Conservation (phyloP, 2,329 filamentous ascomycete species). For the Penicillium olsonii region DNA sequence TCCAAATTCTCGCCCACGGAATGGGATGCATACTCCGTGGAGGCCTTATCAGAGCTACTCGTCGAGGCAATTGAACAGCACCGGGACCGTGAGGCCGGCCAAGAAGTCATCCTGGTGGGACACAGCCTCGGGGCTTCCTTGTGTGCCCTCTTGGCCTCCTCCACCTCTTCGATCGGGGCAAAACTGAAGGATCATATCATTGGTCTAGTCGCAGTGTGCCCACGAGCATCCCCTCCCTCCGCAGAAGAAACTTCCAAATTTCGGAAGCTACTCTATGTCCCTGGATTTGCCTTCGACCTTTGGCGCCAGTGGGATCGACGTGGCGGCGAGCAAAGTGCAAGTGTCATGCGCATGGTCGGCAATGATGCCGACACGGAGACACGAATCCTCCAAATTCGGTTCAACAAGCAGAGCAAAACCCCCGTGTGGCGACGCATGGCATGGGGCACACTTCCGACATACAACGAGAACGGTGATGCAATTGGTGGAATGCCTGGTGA, state of each 20-base stretch:
- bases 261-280: slow-evolving; percentile 66
- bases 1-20: slow-evolving; percentile 70
- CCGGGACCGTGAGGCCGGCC: slow-evolving; percentile 63
- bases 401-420: slow-evolving; percentile 79
- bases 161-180: slow-evolving; percentile 54
- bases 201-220: slow-evolving; percentile 80
- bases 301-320: slow-evolving; percentile 76
- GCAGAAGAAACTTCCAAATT: slow-evolving; percentile 54
- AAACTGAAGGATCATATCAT: slow-evolving; percentile 65
- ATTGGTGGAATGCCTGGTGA: slow-evolving; percentile 68
- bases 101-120: slow-evolving; percentile 77
- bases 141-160: slow-evolving; percentile 69
- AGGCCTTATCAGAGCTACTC: slow-evolving; percentile 74
- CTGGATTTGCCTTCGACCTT: slow-evolving; percentile 68
- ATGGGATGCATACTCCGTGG: slow-evolving; percentile 78
- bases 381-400: slow-evolving; percentile 46
- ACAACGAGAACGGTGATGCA: slow-evolving; percentile 49
- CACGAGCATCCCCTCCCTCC: slow-evolving; percentile 65
- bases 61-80: slow-evolving; percentile 73
- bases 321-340: slow-evolving; percentile 75
- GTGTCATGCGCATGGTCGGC: slow-evolving; percentile 71
- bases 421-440: slow-evolving; percentile 82
- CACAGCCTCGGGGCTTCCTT: slow-evolving; percentile 90
- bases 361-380: slow-evolving; percentile 43
- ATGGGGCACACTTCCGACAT: slow-evolving; percentile 67